Base-by-base conservation (phyloP, 805 yeast species). In the Suhomyces xylopsoci region DNA sequence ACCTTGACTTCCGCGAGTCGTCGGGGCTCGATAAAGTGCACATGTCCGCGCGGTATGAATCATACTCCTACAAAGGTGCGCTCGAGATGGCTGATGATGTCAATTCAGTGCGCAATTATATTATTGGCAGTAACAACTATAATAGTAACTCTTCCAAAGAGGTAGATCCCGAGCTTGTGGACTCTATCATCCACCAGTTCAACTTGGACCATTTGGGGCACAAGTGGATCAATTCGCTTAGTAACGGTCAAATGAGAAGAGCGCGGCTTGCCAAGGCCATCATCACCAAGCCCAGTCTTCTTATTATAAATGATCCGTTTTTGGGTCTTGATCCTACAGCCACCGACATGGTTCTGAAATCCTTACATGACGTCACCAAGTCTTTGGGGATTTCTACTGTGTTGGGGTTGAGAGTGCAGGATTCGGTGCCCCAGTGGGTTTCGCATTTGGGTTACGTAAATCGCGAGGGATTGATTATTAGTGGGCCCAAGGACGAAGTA, bases 221-320 rank as follows among this genome's bases (percentile, higher is more conserved):
- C 51, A 81, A 90, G 54, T 93, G 96, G 90, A 82, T 88, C 32
- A 89, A 90, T 66, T 88, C 93, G 0, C 73, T 94, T 44, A 88
- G 96, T 66, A 94, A 94, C 67, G 99, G 99, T 0, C 99, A 94
- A 68, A 84, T 88, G 66, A 78, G 99, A 60, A 76, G 99, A 48
- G 96, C 97, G 0, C 78, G 97, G 55, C 71, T 94, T 25, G 98
- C 97, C 0, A 79, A 81, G 55, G 83, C 91, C 0, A 61, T 94
- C 43, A 77, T 90, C 51, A 73, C 76, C 45, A 71, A 80, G 32
- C 96, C 97, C 0, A 73, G 76, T 44, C 58, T 91, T 28, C 69
- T 91, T 50, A 65, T 93, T 4, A 77, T 93, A 17, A 98, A 94
- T 66, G 98, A 94, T 62, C 97, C 97, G 8, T 93, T 91, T 61